Conservation (phyloP, 1,139 yeast species). For the Yamadazyma atlantica region DNA sequence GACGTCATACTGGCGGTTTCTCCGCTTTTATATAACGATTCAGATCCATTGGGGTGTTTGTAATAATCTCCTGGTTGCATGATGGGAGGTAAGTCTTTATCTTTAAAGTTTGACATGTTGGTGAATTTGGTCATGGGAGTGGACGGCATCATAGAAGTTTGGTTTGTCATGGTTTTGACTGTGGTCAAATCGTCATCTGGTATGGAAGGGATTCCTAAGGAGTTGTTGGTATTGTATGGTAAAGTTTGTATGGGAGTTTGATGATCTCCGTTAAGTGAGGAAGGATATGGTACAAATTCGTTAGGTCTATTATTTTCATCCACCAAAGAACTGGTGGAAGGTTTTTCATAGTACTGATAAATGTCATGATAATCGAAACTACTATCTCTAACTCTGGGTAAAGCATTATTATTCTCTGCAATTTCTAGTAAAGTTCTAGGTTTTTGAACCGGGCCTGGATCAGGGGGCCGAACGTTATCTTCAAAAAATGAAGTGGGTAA, state of each 20-base stretch:
- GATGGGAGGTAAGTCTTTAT: constrained; percentile 23
- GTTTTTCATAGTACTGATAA: constrained; percentile 21
- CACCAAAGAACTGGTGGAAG: constrained; percentile 11
- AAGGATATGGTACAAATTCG: constrained; percentile 16
- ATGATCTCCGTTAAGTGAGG: constrained; percentile 10
- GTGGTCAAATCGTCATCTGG: constrained; percentile 10
- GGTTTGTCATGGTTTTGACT: constrained; percentile 13
- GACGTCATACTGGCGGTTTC: constrained; percentile 21
- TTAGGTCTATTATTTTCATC: constrained; percentile 5
- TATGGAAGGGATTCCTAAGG: constrained; percentile 13
- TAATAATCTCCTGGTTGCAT: constrained; percentile 17
- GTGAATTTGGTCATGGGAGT: constrained; percentile 8
- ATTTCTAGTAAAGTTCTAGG: constrained; percentile 15
- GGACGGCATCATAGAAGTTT: constrained; percentile 13
- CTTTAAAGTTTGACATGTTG: constrained; percentile 7
- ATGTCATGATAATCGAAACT: constrained; percentile 17
- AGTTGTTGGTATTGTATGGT: constrained; percentile 10
- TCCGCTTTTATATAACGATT: constrained; percentile 10
- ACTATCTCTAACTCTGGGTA: constrained; percentile 10
- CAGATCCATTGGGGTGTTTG: constrained; percentile 4
- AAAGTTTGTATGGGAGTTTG: constrained; percentile 1
- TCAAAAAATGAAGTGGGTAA: constrained; percentile 10
- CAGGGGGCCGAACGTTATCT: constrained; percentile 9
- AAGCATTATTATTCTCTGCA: constrained; percentile 14
- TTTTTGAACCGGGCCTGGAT: constrained; percentile 13